These are phyloP conservation scores for Nakazawaea ambrosiae DNA, from an alignment of 805 yeast genomes.

Conservation along the genomic window DNA sequence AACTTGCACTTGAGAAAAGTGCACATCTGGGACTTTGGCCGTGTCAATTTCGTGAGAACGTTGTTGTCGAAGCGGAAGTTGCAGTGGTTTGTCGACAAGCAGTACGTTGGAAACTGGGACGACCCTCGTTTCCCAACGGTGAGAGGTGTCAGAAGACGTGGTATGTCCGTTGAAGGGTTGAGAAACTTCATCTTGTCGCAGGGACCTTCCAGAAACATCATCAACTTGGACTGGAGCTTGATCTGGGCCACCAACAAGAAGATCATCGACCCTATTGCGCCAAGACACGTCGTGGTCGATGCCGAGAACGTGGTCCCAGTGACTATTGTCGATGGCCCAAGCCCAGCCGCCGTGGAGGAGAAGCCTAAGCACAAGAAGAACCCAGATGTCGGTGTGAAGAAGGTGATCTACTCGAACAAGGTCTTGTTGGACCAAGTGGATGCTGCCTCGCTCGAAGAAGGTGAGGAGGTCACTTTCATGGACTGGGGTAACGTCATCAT, in stretches of 20 bases:
- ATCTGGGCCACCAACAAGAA: constrained; percentile 98
- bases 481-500: constrained; percentile 97
- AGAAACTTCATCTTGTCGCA: constrained; percentile 89
- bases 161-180: constrained; percentile 98
- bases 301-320: constrained; percentile 61
- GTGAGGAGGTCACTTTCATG: constrained; percentile 96
- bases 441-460: constrained; percentile 57
- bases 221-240: constrained; percentile 94
- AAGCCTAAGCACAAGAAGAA: constrained; percentile 95
- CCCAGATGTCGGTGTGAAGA: constrained; percentile 81
- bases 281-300: constrained; percentile 84
- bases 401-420: constrained; percentile 57
- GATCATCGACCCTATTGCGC: constrained; percentile 93
- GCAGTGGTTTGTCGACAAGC: constrained; percentile 97
- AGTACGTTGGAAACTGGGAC: constrained; percentile 89
- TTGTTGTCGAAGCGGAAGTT: constrained; percentile 93
- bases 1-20: constrained; percentile 83
- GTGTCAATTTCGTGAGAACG: constrained; percentile 96
- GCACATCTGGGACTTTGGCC: constrained; percentile 95
- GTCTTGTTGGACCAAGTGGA: constrained; percentile 83
- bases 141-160: constrained; percentile 98
- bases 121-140: constrained; percentile 99
- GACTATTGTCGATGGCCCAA: constrained; percentile 63
- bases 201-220: constrained; percentile 96
- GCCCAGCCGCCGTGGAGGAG: constrained; percentile 52